A percentile compares a stretch with the other conserved stretches of the same genome.
These are phyloP conservation scores for Ampelomyces quisqualis DNA, from an alignment of 2,329 filamentous ascomycete species.

Conservation along the genomic window DNA sequence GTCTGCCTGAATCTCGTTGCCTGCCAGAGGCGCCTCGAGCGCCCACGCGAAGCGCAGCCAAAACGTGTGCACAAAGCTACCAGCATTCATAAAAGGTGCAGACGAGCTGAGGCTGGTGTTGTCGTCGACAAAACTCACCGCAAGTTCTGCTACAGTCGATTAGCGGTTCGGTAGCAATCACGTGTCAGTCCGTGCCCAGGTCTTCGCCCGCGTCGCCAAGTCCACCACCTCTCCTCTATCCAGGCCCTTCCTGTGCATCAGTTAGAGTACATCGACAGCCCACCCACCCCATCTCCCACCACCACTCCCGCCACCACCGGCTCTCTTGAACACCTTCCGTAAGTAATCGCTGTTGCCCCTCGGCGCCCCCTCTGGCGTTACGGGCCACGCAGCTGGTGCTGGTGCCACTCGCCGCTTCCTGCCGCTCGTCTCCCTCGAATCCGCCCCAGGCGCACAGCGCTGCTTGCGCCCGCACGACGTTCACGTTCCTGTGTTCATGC, in stretches of 20 bases:
- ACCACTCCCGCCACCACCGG: constrained; percentile 35
- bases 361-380: constrained; percentile 17
- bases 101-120: constrained; percentile 4
- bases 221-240: constrained; percentile 40
- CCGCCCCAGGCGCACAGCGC: constrained; percentile 31
- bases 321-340: constrained; percentile 41
- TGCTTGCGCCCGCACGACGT: constrained; percentile 18
- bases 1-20: constrained; percentile 31
- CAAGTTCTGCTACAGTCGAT: constrained; percentile 22
- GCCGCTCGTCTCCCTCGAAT: constrained; percentile 25
- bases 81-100: constrained; percentile 19
- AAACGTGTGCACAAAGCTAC: constrained; percentile 38
- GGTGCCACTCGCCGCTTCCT: constrained; percentile 19
- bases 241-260: constrained; percentile 44
- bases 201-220: constrained; percentile 24
- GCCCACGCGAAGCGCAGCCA: constrained; percentile 17
- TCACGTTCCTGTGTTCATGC: constrained; percentile 9
- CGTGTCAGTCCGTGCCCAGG: constrained; percentile 33
- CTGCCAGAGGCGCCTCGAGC: constrained; percentile 22
- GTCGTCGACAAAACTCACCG: constrained; percentile 12
- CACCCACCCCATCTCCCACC: constrained; percentile 40
- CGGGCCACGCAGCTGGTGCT: constrained; percentile 11
- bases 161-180: constrained; percentile 31
- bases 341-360: constrained; percentile 31
- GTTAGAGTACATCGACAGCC: constrained; percentile 42